phyloP scores from a whole-genome alignment of 352 stramenopile genomes.

The Pythium grandisporangium region DNA sequence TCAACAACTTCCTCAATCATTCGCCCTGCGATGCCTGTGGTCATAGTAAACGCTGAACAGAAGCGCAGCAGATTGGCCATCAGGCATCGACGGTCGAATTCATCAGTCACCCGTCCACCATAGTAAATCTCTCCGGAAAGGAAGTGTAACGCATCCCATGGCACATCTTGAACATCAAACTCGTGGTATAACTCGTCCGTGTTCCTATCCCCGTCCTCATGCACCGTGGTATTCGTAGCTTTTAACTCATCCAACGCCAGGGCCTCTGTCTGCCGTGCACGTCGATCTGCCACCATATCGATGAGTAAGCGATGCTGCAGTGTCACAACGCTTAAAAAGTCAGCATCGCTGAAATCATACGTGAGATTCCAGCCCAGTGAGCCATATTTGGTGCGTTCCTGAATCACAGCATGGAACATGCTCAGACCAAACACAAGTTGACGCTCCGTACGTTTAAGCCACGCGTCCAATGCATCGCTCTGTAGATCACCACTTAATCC shows the following conservation, averaged over 20 bases:
- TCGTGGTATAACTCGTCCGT: neutral
- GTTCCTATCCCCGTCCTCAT: conserved; percentile 2
- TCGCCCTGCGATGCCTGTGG: neutral
- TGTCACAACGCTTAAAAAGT: conserved; percentile 62
- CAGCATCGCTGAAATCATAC: conserved; percentile 74
- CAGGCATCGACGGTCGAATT: conserved; percentile 68
- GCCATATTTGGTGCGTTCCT: conserved; percentile 71
- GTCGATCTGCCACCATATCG: conserved; percentile 2
- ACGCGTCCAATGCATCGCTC: neutral
- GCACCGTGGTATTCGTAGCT: neutral
- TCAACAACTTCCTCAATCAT: neutral
- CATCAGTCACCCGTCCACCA: conserved; percentile 70
- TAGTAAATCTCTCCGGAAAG: conserved; percentile 80
- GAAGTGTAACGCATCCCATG: conserved; percentile 72
- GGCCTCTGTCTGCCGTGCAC: neutral
- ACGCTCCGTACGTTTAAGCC: conserved; percentile 20
- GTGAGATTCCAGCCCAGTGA: conserved; percentile 67
- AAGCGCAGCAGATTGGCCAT: conserved; percentile 61
- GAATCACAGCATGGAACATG: conserved; percentile 72
- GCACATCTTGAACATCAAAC: conserved; percentile 15
- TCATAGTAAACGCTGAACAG: conserved; percentile 23
- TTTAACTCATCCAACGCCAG: neutral
- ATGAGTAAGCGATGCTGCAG: conserved; percentile 41
- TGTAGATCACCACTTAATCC: neutral
- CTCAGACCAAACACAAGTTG: conserved; percentile 64